Evolutionary conservation across 768 basidiomycete species (phyloP), one percentile per base, ranked within the genome.

Genomic region (Mycena crocata): DNA sequence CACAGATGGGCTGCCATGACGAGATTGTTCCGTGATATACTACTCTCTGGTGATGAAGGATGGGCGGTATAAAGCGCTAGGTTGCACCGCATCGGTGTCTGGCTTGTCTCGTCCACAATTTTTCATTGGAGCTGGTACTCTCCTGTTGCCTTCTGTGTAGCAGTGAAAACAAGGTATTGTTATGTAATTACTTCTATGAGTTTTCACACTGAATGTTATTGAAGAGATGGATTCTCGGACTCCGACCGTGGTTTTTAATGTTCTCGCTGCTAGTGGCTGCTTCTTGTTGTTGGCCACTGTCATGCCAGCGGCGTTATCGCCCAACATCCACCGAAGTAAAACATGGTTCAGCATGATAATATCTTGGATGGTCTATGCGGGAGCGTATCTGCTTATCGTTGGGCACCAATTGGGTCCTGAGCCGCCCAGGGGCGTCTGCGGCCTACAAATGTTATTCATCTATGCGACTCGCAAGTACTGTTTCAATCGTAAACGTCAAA

Each of bases 321-420:
- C 26, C 2, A 31, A 23, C 26, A 57, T 62, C n/a, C 65, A 48
- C 14, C 58, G 65, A 14, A 61, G 58, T 54, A 34, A 52, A 31
- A 57, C 59, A 2, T 66, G 65, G 65, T 66, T 61, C 31, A 56
- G 58, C 45, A 56, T 61, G 52, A 61, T 66, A 9, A 26, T 55
- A 21, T 56, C 65, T 9, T 61, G 65, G 58, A 56, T 55, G 1
- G 23, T 66, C 8, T 66, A 61, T 44, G 42, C 58, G 1, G 9
- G 15, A 12, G 61, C 65, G 6, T 66, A 66, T n/a, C 17, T 66
- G 2, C 54, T 66, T 31, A 48, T 62, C 13, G 1, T 66, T 7
- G 65, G 51, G 14, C 48, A 66, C 15, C 65, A 66, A 50, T 34
- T 31, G 3, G 59, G 52, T 23, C 44, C 59, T 5, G 35, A 60